phyloP scores from a whole-genome alignment of 2,329 filamentous ascomycete genomes.

The Diaporthe humulicola region DNA sequence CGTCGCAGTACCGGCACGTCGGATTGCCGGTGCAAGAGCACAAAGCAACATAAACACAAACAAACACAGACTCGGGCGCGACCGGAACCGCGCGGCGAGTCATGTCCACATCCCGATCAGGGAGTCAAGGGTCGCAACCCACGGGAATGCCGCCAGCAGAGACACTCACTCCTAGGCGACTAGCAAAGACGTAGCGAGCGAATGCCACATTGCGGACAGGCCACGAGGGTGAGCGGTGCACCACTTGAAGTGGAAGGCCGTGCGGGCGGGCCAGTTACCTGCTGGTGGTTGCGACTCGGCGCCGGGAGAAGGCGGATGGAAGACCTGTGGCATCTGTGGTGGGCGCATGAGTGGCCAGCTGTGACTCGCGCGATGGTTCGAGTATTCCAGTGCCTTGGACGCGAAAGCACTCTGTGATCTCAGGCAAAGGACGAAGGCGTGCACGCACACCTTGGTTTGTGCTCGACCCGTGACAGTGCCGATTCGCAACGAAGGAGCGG shows the following conservation, averaged over 20 bases:
- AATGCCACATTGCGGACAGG: not conserved
- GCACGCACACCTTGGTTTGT: not conserved
- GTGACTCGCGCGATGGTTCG: conserved; percentile 22
- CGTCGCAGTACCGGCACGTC: conserved; percentile 23
- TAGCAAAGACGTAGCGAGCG: not conserved
- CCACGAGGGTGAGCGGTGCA: not conserved
- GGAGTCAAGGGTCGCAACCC: not conserved
- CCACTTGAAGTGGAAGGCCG: not conserved
- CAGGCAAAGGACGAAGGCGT: not conserved
- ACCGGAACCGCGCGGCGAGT: conserved; percentile 19
- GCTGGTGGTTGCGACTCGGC: conserved; percentile 9
- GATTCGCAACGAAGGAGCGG: not conserved
- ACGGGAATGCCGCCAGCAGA: not conserved
- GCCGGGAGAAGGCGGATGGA: not conserved
- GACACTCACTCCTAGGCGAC: not conserved
- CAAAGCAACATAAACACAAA: conserved; percentile 21
- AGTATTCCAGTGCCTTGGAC: not conserved
- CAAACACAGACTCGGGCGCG: not conserved
- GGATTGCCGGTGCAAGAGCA: conserved; percentile 10
- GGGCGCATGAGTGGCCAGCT: not conserved
- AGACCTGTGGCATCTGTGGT: not conserved
- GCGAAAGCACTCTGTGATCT: not conserved
- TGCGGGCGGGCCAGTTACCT: not conserved
- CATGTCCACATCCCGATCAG: not conserved
- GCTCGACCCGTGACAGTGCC: not conserved